Conservation (phyloP, 1,139 yeast genomes). For the Nakaseomyces kungkrabaensis region DNA sequence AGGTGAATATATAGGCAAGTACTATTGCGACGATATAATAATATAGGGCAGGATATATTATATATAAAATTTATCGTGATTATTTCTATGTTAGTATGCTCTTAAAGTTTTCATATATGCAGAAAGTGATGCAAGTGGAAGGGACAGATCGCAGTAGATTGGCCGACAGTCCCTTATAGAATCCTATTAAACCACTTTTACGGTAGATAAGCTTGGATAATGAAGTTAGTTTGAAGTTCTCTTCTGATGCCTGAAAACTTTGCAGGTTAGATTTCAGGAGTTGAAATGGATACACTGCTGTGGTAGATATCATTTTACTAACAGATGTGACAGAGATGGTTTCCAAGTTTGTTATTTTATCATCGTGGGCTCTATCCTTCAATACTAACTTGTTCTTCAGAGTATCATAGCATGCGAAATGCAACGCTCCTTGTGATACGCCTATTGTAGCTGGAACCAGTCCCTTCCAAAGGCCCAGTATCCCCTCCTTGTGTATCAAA, state of each 20-base stretch:
- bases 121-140: conserved; percentile 63
- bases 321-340: conserved; percentile 55
- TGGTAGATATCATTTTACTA: conserved; percentile 61
- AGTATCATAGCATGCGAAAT: conserved; percentile 76
- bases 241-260: conserved; percentile 31
- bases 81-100: conserved; percentile 6
- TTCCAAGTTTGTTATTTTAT: conserved; percentile 40
- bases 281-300: conserved; percentile 75
- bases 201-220: conserved; percentile 31
- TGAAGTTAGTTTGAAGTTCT: conserved; percentile 38
- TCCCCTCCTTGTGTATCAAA: conserved; percentile 46
- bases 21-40: conserved; percentile 16
- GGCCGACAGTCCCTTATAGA: conserved; percentile 66
- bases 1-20: conserved; percentile 19
- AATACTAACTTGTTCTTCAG: conserved; percentile 34
- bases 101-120: conserved; percentile 48
- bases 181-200: conserved; percentile 46
- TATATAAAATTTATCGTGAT: neutral
- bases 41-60: neutral
- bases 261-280: conserved; percentile 73
- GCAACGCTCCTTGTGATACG: conserved; percentile 82
- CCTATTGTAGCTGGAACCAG: conserved; percentile 71
- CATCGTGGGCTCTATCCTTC: conserved; percentile 9
- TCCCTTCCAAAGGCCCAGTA: conserved; percentile 71
- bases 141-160: conserved; percentile 59